phyloP scores from a whole-genome alignment of 1,284 basidiomycete genomes.

The Rhodofomes roseus region DNA sequence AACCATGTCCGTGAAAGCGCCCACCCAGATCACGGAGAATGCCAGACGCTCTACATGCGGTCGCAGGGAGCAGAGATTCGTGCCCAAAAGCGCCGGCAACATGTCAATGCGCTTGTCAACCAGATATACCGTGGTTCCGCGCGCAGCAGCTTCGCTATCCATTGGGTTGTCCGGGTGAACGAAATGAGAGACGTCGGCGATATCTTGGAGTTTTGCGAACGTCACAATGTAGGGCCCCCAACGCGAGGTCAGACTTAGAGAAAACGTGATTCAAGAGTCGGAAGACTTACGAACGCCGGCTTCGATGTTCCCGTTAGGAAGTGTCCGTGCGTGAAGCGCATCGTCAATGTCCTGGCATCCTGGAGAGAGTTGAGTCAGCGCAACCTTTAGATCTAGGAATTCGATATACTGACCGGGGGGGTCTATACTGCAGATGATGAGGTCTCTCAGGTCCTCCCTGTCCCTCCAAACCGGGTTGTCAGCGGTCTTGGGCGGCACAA shows the following conservation, averaged over 20 bases:
- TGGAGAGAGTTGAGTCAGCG: slow-evolving; percentile 23
- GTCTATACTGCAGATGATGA: slow-evolving; percentile 96
- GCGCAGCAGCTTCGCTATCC: slow-evolving; percentile 93
- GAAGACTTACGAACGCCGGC: slow-evolving; percentile 90
- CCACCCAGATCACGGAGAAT: slow-evolving; percentile 95
- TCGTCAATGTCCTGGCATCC: slow-evolving; percentile 99
- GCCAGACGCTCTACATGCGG: slow-evolving; percentile 94
- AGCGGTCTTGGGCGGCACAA: slow-evolving; percentile 78
- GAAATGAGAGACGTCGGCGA: slow-evolving; percentile 98
- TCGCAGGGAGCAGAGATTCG: slow-evolving; percentile 92
- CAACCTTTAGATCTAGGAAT: neutral
- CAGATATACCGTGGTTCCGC: slow-evolving; percentile 97
- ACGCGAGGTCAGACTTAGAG: neutral
- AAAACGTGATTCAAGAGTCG: neutral
- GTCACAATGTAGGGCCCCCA: neutral
- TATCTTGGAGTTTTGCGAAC: slow-evolving; percentile 55
- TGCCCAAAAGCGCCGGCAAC: slow-evolving; percentile 92
- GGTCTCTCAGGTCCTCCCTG: slow-evolving; percentile 83
- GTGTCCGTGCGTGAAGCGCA: slow-evolving; percentile 87
- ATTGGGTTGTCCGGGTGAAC: slow-evolving; percentile 93
- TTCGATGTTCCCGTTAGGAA: slow-evolving; percentile 95
- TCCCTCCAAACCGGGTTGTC: slow-evolving; percentile 71
- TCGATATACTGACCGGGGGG: slow-evolving; percentile 66
- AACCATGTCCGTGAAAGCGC: slow-evolving; percentile 19
- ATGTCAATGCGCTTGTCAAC: slow-evolving; percentile 99